Evolutionary conservation across 2,329 filamentous ascomycete species (phyloP), one percentile per base, ranked within the genome.

Genomic region (Thielaviopsis musarum): DNA sequence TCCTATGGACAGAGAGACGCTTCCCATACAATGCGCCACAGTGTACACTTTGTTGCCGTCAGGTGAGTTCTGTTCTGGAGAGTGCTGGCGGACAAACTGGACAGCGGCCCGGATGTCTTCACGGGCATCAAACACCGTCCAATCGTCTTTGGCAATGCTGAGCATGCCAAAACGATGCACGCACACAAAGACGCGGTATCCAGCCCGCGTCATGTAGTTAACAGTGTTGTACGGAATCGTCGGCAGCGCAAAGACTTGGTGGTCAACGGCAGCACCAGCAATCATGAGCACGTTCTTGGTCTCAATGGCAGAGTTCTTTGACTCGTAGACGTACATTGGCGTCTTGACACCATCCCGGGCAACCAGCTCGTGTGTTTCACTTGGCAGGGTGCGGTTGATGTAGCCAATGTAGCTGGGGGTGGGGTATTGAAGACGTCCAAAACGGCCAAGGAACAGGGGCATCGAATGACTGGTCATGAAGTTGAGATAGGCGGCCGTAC

Each of bases 211-310:
- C 66, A 85, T 79, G 69, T 83, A 83, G 65, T 84, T 80, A 62
- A 85, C 75, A 0, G 80, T 74, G 66, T 85, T 84, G 63, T 75
- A 77, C n/a, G 75, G 73, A 59, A 85, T 82, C 1, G 81, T 84
- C 1, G 81, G 81, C 28, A 83, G 71, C 0, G 81, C 75, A 63
- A 74, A 85, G 58, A 84, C 82, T 63, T 81, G 77, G 64, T 85
- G 78, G 66, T 84, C 79, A 0, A 85, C 81, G 1, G 78, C 73
- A 0, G 81, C 80, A 21, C 82, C 82, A 0, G 81, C 80, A 52
- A 85, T 73, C 73, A 85, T 76, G 62, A 85, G 75, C 5, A 85
- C 69, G 62, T 78, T 78, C 65, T 73, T 73, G 9, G 72, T 67
- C 19, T 70, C 67, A 22, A 72, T 65, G 1, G 64, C 66, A 1